phyloP scores from a whole-genome alignment of 352 stramenopile species.

The Aphanomyces cochlioides region DNA sequence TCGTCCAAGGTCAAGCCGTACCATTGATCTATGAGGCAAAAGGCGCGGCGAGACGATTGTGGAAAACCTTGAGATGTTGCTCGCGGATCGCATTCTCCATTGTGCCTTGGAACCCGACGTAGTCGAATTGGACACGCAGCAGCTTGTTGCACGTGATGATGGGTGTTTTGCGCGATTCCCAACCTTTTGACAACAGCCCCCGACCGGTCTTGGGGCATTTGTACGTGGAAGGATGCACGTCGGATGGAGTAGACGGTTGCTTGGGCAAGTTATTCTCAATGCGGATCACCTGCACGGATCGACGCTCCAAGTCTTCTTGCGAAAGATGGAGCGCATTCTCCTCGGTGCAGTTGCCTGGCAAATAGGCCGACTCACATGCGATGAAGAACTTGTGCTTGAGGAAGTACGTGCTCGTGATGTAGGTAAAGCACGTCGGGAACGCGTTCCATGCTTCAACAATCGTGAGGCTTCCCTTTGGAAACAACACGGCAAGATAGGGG shows the following conservation, averaged over 20 bases:
- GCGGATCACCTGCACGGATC: conserved; percentile 20
- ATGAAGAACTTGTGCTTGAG: conserved; percentile 29
- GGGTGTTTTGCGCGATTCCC: conserved; percentile 2
- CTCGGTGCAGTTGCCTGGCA: neutral
- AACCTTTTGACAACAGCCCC: conserved; percentile 19
- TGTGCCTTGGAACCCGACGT: conserved; percentile 5
- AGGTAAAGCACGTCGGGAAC: conserved; percentile 23
- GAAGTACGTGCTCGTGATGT: conserved; percentile 28
- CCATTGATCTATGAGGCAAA: conserved; percentile 8
- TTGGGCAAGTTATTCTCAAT: neutral
- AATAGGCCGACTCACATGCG: conserved; percentile 7
- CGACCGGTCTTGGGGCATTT: conserved; percentile 26
- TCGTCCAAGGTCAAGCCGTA: conserved; percentile 12
- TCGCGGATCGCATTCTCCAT: conserved; percentile 16
- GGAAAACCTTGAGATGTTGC: conserved; percentile 12
- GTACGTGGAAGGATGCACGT: conserved; percentile 1
- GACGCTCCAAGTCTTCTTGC: neutral
- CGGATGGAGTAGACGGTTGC: neutral
- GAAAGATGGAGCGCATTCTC: conserved; percentile 24
- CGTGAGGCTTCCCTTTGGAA: conserved; percentile 24
- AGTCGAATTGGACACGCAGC: conserved; percentile 25
- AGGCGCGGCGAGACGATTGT: conserved; percentile 7
- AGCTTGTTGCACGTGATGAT: conserved; percentile 30
- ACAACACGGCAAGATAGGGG: conserved; percentile 3
- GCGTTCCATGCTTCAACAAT: conserved; percentile 33